Percentiles rank a stretch among this genome's conserved stretches.
These are phyloP conservation scores for Suillus alpinus DNA, from an alignment of 768 basidiomycete genomes.

Conservation along the genomic window DNA sequence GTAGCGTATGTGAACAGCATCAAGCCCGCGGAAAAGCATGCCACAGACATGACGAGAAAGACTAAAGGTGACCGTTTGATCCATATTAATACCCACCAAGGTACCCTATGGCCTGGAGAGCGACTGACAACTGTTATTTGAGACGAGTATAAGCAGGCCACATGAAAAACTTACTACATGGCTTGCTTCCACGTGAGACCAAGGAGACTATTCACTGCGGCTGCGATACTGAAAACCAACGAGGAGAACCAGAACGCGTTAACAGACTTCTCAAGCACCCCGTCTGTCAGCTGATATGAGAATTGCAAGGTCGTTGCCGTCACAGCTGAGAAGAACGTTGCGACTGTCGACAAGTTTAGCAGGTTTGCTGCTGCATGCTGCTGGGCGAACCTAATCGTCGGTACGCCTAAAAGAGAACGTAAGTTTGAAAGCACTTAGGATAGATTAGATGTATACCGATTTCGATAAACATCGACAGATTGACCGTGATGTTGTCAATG, in stretches of 20 bases:
- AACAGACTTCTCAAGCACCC: conserved; percentile 39
- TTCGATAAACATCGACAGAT: conserved; percentile 52
- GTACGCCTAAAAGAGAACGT: conserved; percentile 38
- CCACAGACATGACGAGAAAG: conserved; percentile 80
- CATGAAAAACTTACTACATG: conserved; percentile 44
- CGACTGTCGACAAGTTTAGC: conserved; percentile 50
- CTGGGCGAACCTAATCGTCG: conserved; percentile 53
- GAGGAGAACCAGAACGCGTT: conserved; percentile 57
- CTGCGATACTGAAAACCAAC: conserved; percentile 51
- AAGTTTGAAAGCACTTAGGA: neutral
- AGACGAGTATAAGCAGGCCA: conserved; percentile 6
- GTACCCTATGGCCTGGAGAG: conserved; percentile 53
- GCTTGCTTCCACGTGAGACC: conserved; percentile 57
- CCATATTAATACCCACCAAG: conserved; percentile 71
- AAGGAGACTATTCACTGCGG: conserved; percentile 51
- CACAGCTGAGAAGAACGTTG: conserved; percentile 55
- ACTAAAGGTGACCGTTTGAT: conserved; percentile 82
- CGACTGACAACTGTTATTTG: conserved; percentile 36
- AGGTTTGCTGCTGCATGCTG: conserved; percentile 49
- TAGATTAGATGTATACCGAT: conserved; percentile 34
- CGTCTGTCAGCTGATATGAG: conserved; percentile 36
- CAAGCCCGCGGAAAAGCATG: conserved; percentile 77
- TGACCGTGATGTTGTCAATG: conserved; percentile 48
- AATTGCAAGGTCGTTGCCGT: conserved; percentile 51
- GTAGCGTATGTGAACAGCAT: conserved; percentile 79